Conservation (phyloP, 2,329 filamentous ascomycete genomes). For the Leptosphaerulina australis region DNA sequence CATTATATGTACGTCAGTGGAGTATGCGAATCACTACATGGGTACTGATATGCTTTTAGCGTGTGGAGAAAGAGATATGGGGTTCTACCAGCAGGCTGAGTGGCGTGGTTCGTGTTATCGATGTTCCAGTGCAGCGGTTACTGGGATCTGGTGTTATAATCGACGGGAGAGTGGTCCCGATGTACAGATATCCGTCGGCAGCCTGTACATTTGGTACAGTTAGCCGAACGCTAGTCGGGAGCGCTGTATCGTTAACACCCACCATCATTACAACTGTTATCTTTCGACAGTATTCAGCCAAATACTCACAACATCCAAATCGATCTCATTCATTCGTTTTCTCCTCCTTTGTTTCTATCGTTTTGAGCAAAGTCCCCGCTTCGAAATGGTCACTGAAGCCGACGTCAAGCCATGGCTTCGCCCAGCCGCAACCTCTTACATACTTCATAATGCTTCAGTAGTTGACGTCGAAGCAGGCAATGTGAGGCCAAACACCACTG, state of each 20-base stretch:
- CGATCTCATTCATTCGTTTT: too few species aligned
- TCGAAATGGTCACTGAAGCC: slow-evolving; percentile 6
- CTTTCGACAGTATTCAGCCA: not conserved
- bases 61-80: not conserved
- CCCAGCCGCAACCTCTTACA: slow-evolving; percentile 2
- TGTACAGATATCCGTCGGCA: slow-evolving; percentile 7
- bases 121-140: not conserved
- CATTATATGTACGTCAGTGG: slow-evolving; percentile 1
- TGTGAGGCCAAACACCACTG: not conserved
- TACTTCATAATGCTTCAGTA: slow-evolving; percentile 6
- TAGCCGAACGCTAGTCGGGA: slow-evolving; percentile 6
- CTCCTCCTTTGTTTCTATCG: not conserved
- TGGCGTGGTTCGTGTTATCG: not conserved
- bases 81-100: not conserved
- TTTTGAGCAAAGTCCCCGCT: not conserved
- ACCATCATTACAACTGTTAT: not conserved
- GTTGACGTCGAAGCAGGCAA: not conserved
- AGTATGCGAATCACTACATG: not conserved
- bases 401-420: slow-evolving; percentile 12
- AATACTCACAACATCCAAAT: too few species aligned
- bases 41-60: not conserved
- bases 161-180: not conserved
- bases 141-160: not conserved
- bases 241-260: not conserved
- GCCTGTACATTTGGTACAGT: not conserved